Conservation (phyloP, 2,329 filamentous ascomycete genomes). For the Beauveria sp. region DNA sequence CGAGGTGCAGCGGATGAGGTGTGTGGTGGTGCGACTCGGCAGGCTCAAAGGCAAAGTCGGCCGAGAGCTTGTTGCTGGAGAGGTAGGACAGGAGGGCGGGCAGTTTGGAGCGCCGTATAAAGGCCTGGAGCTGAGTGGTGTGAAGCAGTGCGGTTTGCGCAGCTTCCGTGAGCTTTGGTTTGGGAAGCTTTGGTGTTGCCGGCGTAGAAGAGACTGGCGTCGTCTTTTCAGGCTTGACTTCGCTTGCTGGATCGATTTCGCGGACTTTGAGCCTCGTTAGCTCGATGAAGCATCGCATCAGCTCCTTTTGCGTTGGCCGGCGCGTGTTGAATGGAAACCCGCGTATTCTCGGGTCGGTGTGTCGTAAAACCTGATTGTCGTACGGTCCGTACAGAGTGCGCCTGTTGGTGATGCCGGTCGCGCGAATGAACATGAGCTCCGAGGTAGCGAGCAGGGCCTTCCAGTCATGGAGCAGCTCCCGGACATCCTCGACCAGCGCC, state of each 20-base stretch:
- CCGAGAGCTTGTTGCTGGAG: constrained; percentile 60
- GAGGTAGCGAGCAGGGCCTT: constrained; percentile 75
- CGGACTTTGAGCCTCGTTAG: constrained; percentile 83
- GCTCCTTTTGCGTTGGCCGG: constrained; percentile 83
- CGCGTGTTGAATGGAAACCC: constrained; percentile 92
- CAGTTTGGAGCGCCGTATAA: constrained; percentile 83
- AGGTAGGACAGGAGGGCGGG: constrained; percentile 82
- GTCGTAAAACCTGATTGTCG: constrained; percentile 73
- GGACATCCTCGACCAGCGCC: constrained; percentile 81
- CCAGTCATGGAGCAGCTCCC: constrained; percentile 76
- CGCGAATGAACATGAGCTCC: constrained; percentile 80
- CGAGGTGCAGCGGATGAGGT: constrained; percentile 76
- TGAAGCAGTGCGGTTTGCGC: constrained; percentile 78
- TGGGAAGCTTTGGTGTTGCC: constrained; percentile 40
- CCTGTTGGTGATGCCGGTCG: constrained; percentile 79
- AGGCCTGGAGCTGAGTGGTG: constrained; percentile 78
- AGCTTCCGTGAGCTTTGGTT: constrained; percentile 67
- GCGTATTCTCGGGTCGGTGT: constrained; percentile 72
- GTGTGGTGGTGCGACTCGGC: constrained; percentile 68
- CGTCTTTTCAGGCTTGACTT: constrained; percentile 35
- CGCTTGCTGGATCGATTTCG: constrained; percentile 62
- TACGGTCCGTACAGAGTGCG: constrained; percentile 86
- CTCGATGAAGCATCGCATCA: constrained; percentile 92
- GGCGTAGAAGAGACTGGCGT: constrained; percentile 26
- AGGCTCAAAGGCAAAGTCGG: constrained; percentile 71